Conservation (phyloP, 768 basidiomycete genomes). For the Trichaptum fuscoviolaceum region DNA sequence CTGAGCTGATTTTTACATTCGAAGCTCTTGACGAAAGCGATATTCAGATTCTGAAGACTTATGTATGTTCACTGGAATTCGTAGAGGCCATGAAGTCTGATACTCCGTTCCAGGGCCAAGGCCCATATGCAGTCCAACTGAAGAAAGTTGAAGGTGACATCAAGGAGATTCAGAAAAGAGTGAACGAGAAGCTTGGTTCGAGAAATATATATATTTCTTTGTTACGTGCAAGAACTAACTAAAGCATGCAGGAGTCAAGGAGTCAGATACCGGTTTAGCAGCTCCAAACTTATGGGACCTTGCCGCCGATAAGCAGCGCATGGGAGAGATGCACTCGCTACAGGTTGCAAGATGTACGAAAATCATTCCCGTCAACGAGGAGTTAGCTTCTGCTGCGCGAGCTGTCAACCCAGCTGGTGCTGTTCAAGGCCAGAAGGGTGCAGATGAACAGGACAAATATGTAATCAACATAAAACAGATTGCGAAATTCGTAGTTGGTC, state of each 20-base stretch:
- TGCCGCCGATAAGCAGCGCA: constrained; percentile 84
- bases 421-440: constrained; percentile 86
- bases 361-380: constrained; percentile 82
- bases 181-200: constrained; percentile 95
- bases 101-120: constrained; percentile 77
- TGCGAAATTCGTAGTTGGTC: constrained; percentile 97
- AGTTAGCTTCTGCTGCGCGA: constrained; percentile 70
- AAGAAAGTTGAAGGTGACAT: constrained; percentile 91
- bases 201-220: constrained; percentile 1
- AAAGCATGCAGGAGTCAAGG: constrained; percentile 71
- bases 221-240: constrained; percentile 8
- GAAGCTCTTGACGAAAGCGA: constrained; percentile 95
- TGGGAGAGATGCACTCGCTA: constrained; percentile 87
- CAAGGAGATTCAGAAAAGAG: constrained; percentile 93
- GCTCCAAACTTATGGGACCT: constrained; percentile 98
- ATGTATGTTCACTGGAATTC: constrained; percentile 46
- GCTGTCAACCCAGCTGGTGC: constrained; percentile 76
- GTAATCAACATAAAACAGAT: constrained; percentile 99
- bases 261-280: constrained; percentile 96
- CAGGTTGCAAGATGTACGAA: constrained; percentile 99
- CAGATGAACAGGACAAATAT: constrained; percentile 98
- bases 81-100: constrained; percentile 8
- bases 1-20: constrained; percentile 7
- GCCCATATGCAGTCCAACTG: constrained; percentile 85
- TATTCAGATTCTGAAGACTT: constrained; percentile 98